Evolutionary conservation across 768 basidiomycete genomes (phyloP), one percentile per base, ranked within the genome.

Genomic region (Candolleomyces eurysporus): DNA sequence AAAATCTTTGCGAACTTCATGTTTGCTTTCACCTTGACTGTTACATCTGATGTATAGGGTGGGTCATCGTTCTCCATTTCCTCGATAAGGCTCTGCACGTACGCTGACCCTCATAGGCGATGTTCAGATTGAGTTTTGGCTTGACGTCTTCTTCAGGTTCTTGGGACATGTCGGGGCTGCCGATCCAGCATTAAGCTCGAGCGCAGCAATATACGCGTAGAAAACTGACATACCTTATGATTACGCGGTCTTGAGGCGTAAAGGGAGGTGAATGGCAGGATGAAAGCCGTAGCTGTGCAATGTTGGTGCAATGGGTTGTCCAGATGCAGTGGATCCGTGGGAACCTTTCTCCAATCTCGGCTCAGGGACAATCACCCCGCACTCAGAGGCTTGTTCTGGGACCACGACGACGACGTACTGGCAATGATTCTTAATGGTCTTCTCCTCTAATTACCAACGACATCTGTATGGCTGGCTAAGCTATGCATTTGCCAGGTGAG

Each of bases 401-500:
- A 46, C 45, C 10, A 21, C 45, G 3, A 17, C 17, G 45, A 46
- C 17, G 45, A 46, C 19, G 45, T 21, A 46, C 45, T 21, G 19
- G 36, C 36, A 36, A 36, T 36, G 36, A 36, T 11, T 46, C 16
- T 21, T 5, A 21, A 56, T 56, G 54, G n/a, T 56, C 36, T 56
- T 56, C 54, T 42, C 39, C n/a, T 56, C 57, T 48, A 66, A 65
- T 58, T 81, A 79, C 65, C 73, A 72, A 58, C 77, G 73, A 66
- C 78, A 79, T 49, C 78, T 92, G 6, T 78, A 82, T 55, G 92
- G 92, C 49, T 94, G 92, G 92, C 77, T 92, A 60, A 87, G 86
- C 64, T 94, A 94, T 67, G 91, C 91, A 0, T 94, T 93, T 68
- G 92, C 92, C 0, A 91, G 91, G 91, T 88, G 66, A 45, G 55